These are phyloP conservation scores for Neopestalotiopsis sp. DNA, from an alignment of 2,329 filamentous ascomycete species.

Conservation along the genomic window DNA sequence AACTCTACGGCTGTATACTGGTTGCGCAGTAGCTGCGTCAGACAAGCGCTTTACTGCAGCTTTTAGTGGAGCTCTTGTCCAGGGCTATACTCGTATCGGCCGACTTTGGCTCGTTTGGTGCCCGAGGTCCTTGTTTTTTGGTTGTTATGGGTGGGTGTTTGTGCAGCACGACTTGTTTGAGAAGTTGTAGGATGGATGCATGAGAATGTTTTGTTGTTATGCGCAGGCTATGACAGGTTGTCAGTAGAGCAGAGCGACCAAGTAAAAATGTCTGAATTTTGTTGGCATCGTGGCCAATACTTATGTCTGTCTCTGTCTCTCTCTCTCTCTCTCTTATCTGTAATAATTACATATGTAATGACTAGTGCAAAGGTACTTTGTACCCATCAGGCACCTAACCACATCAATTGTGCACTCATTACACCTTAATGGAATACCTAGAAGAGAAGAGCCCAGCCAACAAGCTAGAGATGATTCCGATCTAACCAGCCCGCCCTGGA, in stretches of 20 bases:
- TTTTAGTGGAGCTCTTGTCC: background rate
- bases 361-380: too few relatives aligned
- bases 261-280: too few relatives aligned
- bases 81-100: slow-evolving; percentile 5
- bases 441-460: background rate
- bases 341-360: too few relatives aligned
- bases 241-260: too few relatives aligned
- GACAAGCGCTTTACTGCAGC: slow-evolving; percentile 8
- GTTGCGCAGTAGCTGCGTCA: slow-evolving; percentile 15
- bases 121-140: background rate
- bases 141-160: background rate
- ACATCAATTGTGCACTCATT: too few relatives aligned
- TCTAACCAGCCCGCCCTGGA: background rate
- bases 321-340: too few relatives aligned
- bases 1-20: background rate
- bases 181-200: background rate
- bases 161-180: slow-evolving; percentile 5
- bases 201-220: background rate
- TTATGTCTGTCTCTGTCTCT: too few relatives aligned
- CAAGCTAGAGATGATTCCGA: background rate
- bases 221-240: too few relatives aligned
- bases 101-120: background rate
- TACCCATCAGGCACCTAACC: too few relatives aligned
- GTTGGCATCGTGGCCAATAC: too few relatives aligned
- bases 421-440: background rate